Percentiles rank a stretch among this genome's conserved stretches.
These are phyloP conservation scores for Diospyros kaki DNA, from an alignment of 148 eudicot species.

Conservation along the genomic window DNA sequence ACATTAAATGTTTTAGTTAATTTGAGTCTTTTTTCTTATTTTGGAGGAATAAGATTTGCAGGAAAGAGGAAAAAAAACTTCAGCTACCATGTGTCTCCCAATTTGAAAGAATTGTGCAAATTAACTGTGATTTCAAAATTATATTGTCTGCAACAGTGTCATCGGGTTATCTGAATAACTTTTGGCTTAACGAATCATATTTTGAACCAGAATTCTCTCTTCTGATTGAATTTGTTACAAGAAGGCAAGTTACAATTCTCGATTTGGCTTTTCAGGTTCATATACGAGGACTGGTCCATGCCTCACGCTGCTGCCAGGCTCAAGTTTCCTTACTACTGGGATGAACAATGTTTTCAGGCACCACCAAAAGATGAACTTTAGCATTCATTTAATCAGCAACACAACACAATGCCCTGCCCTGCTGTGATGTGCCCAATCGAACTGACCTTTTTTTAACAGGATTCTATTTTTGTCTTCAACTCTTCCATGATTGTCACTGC, in stretches of 20 bases:
- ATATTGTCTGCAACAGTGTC: too few species aligned
- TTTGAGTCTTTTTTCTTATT: background rate
- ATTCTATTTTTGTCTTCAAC: too few species aligned
- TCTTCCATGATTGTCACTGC: too few species aligned
- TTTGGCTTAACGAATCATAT: background rate
- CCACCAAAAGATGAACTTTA: slow-evolving; percentile 73
- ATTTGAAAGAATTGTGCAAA: background rate
- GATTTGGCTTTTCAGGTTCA: slow-evolving; percentile 49
- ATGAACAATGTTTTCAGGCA: slow-evolving; percentile 55
- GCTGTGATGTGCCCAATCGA: too few species aligned
- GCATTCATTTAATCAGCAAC: slow-evolving; percentile 4
- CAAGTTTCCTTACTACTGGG: slow-evolving; percentile 83
- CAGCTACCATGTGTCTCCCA: background rate
- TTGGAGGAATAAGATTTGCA: background rate
- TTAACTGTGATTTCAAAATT: background rate
- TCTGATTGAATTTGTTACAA: background rate
- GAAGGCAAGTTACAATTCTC: background rate
- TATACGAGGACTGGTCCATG: slow-evolving; percentile 78
- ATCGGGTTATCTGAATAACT: too few species aligned
- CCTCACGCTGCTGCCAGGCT: slow-evolving; percentile 81
- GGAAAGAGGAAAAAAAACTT: background rate
- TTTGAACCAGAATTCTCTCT: background rate
- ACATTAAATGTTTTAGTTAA: background rate
- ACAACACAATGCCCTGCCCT: too few species aligned
- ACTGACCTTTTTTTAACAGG: too few species aligned